These are phyloP conservation scores for Cyclostephanos invisitatus DNA, from an alignment of 108 stramenopile genomes.

Conservation along the genomic window DNA sequence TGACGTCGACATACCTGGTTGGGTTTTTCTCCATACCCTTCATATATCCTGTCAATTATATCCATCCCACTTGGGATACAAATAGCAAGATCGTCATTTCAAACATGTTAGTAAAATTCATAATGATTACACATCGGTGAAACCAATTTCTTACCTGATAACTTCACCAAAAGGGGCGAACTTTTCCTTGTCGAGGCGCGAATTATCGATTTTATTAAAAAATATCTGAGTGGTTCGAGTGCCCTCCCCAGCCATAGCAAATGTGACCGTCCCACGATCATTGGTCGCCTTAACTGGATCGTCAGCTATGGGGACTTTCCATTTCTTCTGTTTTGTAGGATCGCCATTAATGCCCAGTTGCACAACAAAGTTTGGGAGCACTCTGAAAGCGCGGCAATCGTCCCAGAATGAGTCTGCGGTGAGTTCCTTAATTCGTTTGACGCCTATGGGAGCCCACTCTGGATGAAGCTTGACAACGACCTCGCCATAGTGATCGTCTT, in stretches of 20 bases:
- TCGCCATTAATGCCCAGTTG: slow-evolving; percentile 86
- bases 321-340: slow-evolving; percentile 53
- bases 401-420: slow-evolving; percentile 50
- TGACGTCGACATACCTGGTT: slow-evolving; percentile 47
- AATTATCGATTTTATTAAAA: slow-evolving; percentile 82
- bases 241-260: slow-evolving; percentile 82
- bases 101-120: not conserved
- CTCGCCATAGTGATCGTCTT: slow-evolving; percentile 14
- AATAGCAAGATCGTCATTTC: not conserved
- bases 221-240: slow-evolving; percentile 89
- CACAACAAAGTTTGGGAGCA: slow-evolving; percentile 73
- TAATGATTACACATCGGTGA: not conserved
- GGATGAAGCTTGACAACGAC: slow-evolving; percentile 60
- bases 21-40: slow-evolving; percentile 71
- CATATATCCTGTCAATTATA: slow-evolving; percentile 68
- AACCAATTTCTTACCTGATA: slow-evolving; percentile 25
- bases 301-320: slow-evolving; percentile 58
- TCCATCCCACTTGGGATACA: slow-evolving; percentile 66
- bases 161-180: slow-evolving; percentile 86
- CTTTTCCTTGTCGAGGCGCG: slow-evolving; percentile 76
- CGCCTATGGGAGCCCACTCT: slow-evolving; percentile 80
- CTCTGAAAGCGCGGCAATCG: slow-evolving; percentile 74
- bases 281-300: slow-evolving; percentile 85
- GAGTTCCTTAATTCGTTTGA: slow-evolving; percentile 64
- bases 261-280: slow-evolving; percentile 76